Percentiles rank a stretch among this genome's conserved stretches.
Evolutionary conservation across 495 filamentous ascomycete genomes (phyloP).

Genomic region (Aspergillus steynii): DNA sequence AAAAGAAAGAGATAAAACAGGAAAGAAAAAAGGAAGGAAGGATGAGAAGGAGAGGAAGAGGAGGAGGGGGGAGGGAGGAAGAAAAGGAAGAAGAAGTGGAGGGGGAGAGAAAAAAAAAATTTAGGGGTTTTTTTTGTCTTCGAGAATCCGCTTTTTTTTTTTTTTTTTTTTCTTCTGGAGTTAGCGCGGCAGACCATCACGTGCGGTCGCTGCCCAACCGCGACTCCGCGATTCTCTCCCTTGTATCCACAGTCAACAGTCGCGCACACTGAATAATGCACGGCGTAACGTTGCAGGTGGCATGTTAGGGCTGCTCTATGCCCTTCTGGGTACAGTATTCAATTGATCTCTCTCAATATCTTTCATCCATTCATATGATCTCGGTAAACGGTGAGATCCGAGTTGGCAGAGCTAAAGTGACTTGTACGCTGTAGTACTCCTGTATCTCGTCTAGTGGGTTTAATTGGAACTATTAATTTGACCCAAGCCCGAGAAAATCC

Average conservation of each 20-base stretch:
- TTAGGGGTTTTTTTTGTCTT: conserved; percentile 13
- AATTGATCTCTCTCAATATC: no score
- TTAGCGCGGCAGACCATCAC: not conserved
- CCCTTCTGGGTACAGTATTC: no score
- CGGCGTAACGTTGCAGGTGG: not conserved
- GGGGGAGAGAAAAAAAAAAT: conserved; percentile 2
- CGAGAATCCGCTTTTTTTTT: not conserved
- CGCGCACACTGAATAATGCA: not conserved
- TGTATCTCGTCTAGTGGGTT: no score
- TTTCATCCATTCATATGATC: no score
- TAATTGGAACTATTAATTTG: not conserved
- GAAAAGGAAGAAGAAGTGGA: conserved; percentile 17
- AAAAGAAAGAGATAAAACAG: conserved; percentile 28
- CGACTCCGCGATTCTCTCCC: not conserved
- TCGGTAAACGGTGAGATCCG: no score
- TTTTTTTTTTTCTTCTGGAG: not conserved
- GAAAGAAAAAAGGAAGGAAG: conserved; percentile 21
- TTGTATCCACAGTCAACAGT: not conserved
- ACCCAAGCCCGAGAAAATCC: not conserved
- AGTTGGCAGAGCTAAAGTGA: no score
- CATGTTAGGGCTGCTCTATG: no score
- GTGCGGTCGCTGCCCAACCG: conserved; percentile 9
- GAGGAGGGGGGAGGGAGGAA: conserved; percentile 21
- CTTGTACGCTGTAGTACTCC: no score
- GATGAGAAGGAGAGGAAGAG: conserved; percentile 24